Base-by-base conservation (phyloP, 495 filamentous ascomycete genomes). In the Penicillium diatomitis region DNA sequence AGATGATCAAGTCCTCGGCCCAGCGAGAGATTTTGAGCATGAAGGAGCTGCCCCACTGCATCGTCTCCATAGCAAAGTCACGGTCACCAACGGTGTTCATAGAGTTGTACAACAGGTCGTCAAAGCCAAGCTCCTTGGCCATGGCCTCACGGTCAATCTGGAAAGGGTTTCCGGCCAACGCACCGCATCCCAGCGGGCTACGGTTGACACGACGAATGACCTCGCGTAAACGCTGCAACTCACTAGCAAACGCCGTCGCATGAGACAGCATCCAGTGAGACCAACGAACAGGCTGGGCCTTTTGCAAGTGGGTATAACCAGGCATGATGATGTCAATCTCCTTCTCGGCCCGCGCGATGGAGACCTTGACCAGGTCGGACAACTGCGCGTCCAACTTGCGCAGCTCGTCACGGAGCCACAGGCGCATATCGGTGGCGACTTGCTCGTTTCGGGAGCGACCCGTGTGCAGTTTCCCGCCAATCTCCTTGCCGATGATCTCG, bases 361-460 rank as follows among this genome's bases (percentile, higher is more conserved):
- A 82, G 49, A 87, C 84, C 61, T 79, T 79, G 44, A 96, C 67
- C 51, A 96, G 72, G 54, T 83, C 78, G 32, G 73, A 71, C 20
- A 96, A 73, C 41, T 79, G 80, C 4, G n/a, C 56, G 47, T 90
- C 87, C 48, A 96, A 79, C 49, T 77, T 71, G 52, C 75, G 78
- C 44, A 96, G 67, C 70, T 90, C 77, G 53, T 88, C 85, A 38
- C 87, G 76, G 49, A 95, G 70, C 91, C 91, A 97, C 61, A 96
- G 70, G 39, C 90, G 83, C 86, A 96, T 91, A 58, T 96, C 91
- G 27, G 86, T 91, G 29, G 85, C 88, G 50, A 97, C 79, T 70
- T 97, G 92, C 71, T 97, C 92, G 61, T 97, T 97, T 40, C 92
- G 74, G 58, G 83, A 88, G 27, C 92, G 82, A 33, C 90, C 90